Evolutionary conservation across 306 rosid genomes (phyloP).

Genomic region (Senna siamea): DNA sequence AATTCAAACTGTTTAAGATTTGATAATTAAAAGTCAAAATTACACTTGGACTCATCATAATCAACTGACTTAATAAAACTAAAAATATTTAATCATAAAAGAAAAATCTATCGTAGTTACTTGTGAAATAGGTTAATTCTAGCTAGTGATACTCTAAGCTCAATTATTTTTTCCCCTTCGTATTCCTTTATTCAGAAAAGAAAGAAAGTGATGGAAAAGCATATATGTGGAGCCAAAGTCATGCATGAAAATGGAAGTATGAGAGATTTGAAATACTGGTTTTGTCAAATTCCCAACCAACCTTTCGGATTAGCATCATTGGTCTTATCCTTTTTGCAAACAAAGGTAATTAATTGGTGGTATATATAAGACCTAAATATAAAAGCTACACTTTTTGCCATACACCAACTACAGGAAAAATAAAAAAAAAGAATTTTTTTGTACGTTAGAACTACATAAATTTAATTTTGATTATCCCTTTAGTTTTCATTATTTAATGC

Average conservation of each 20-base stretch:
- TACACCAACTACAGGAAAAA: slow-evolving; percentile 3
- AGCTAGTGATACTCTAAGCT: too few relatives aligned
- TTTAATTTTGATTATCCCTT: too few relatives aligned
- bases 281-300: slow-evolving; percentile 5
- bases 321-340: not conserved
- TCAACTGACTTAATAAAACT: too few relatives aligned
- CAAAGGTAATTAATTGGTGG: not conserved
- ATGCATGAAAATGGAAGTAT: not conserved
- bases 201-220: slow-evolving; percentile 10
- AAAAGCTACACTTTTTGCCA: slow-evolving; percentile 15
- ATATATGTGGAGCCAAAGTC: not conserved
- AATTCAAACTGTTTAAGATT: too few relatives aligned
- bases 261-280: not conserved
- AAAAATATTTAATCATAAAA: too few relatives aligned
- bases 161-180: not conserved
- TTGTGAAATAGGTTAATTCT: too few relatives aligned
- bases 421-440: too few relatives aligned
- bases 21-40: too few relatives aligned
- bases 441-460: too few relatives aligned
- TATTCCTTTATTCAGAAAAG: not conserved
- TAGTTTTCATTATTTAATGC: too few relatives aligned
- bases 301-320: not conserved
- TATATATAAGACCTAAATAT: not conserved
- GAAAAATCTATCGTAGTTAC: too few relatives aligned
- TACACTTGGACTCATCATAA: too few relatives aligned